phyloP scores from a whole-genome alignment of 352 stramenopile genomes.

The Pythium insidiosum region DNA sequence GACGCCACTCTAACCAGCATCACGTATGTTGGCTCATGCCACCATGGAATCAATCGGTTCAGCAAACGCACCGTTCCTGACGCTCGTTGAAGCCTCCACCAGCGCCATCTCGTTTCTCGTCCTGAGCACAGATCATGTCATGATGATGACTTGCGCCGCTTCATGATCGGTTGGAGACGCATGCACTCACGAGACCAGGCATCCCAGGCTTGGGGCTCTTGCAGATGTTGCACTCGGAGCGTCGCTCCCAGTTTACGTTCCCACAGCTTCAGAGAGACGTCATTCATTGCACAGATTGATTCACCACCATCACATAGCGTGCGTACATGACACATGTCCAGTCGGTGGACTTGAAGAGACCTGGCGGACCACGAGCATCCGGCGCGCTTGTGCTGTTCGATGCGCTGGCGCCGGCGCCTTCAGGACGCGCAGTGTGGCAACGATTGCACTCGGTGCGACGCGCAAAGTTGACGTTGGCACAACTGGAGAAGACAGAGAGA shows the following conservation, averaged over 20 bases:
- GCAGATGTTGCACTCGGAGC: constrained; percentile 84
- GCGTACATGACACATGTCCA: constrained; percentile 77
- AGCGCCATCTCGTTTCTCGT: constrained; percentile 70
- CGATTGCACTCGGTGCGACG: constrained; percentile 74
- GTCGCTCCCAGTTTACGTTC: constrained; percentile 84
- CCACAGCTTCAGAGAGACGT: constrained; percentile 70
- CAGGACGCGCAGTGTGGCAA: constrained; percentile 55
- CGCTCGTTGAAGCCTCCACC: constrained; percentile 82
- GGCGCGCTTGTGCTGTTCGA: constrained; percentile 16
- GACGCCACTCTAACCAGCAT: constrained; percentile 35
- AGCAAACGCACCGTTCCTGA: constrained; percentile 59
- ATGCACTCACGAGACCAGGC: constrained; percentile 31
- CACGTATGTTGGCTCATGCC: not conserved
- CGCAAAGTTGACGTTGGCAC: constrained; percentile 81
- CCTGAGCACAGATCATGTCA: constrained; percentile 15
- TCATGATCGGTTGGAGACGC: too few species aligned
- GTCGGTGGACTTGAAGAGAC: constrained; percentile 73
- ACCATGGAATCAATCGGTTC: not conserved
- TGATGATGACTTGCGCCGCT: not conserved
- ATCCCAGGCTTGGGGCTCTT: constrained; percentile 73
- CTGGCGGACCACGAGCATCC: constrained; percentile 49
- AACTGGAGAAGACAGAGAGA: constrained; percentile 25
- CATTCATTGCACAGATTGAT: too few species aligned
- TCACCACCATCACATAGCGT: too few species aligned
- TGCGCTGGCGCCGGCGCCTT: constrained; percentile 19